Evolutionary conservation across 2,329 filamentous ascomycete genomes (phyloP).

Genomic region (Colletotrichum sp.): DNA sequence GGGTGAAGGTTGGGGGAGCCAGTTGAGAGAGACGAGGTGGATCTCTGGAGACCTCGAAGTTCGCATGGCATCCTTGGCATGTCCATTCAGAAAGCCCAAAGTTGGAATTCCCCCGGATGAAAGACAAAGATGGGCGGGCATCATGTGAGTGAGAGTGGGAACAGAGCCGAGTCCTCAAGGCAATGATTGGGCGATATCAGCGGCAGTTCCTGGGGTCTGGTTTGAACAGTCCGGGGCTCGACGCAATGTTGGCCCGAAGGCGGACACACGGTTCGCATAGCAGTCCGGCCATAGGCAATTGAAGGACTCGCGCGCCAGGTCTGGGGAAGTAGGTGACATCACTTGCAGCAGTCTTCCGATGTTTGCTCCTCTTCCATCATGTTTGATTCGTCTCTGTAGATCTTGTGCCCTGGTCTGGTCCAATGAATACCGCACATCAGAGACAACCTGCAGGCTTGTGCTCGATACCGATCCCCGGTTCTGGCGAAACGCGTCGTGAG

Average conservation of each 20-base stretch:
- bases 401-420: background rate
- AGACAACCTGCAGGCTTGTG: background rate
- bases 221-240: background rate
- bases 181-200: background rate
- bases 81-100: background rate
- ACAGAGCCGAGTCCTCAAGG: too few relatives aligned
- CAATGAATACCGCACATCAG: background rate
- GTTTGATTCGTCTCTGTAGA: background rate
- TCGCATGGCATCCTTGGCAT: background rate
- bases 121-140: background rate
- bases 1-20: conserved; percentile 11
- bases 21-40: conserved; percentile 3
- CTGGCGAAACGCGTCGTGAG: background rate
- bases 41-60: background rate
- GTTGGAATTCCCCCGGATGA: background rate
- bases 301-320: background rate
- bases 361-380: background rate
- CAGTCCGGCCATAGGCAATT: background rate
- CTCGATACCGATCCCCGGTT: background rate
- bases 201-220: background rate
- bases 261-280: background rate
- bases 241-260: conserved; percentile 17
- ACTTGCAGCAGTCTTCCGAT: background rate
- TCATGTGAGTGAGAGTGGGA: background rate
- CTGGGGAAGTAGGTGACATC: background rate